Base-by-base conservation (phyloP, 129 eudicot genomes). In the Solidago caesia region DNA sequence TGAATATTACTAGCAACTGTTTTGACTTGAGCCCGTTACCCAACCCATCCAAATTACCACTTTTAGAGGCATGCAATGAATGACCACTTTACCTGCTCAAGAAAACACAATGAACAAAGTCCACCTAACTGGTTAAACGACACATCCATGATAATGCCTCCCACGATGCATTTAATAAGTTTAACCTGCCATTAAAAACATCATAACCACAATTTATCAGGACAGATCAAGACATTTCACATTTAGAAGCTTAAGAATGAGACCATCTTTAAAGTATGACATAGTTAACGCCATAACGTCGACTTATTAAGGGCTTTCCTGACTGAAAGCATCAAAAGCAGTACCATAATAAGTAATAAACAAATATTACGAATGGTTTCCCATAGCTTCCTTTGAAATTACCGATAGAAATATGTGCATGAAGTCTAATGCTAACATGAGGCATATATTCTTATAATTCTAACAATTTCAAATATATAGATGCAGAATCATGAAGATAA, bases 121-220 rank as follows among this genome's bases (percentile, higher is more conserved):
- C 99, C 99, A 53, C 97, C 96, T 46, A 89, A 72, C 83, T 89
- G 97, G 80, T 91, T 91, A 79, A 91, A 91, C 65, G 99, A 91
- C 57, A 95, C 73, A 49, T 95, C 97, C 27, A 91, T 72, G n/a
- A 80, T 65, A 10, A 85, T 79, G 74, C 76, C 79, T 47, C 78
- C 82, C 56, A 91, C 90, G 11, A 83, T 57, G 84, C 97, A 95
- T 83, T 91, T 95, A 57, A 95, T 96, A 13, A 95, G 87, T 75
- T 89, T 95, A 9, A 95, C 96, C 99, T 95, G 92, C 82, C 75
- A 85, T 52, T 74, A 67, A 51, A 77, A 80, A 77, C 72, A 14
- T 45, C 29, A 72, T 21, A 43, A 46, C 14, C 29, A 42, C 70
- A 64, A 47, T 15, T 48, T 72, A 41, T 47, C 16, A 48, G 44